Evolutionary conservation across 768 basidiomycete genomes (phyloP).

Genomic region (Basidioascus undulatus): DNA sequence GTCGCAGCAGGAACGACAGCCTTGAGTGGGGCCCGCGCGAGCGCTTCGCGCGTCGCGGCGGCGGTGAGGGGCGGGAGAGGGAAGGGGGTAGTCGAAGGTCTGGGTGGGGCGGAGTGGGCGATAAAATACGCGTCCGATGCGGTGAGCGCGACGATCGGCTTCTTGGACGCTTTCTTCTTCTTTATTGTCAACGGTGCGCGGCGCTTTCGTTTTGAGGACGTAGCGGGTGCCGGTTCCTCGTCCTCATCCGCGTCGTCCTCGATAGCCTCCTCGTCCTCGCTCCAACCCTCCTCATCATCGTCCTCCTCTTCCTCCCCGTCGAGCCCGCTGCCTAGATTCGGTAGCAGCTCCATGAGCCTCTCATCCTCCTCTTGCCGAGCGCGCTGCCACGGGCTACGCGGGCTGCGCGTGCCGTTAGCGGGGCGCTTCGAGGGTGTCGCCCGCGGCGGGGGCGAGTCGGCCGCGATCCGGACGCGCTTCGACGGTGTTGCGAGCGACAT

Average conservation of each 20-base stretch:
- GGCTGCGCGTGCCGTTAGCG: too few species aligned
- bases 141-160: slow-evolving; percentile 30
- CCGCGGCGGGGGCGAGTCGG: too few species aligned
- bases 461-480: too few species aligned
- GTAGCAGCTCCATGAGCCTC: too few species aligned
- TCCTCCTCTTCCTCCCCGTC: slow-evolving; percentile 4
- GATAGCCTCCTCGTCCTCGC: slow-evolving; percentile 2
- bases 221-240: background rate
- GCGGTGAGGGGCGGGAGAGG: slow-evolving; percentile 38
- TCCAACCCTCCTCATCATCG: slow-evolving; percentile 3
- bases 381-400: too few species aligned
- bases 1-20: slow-evolving; percentile 13
- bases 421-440: too few species aligned
- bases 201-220: slow-evolving; percentile 2
- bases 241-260: slow-evolving; percentile 5
- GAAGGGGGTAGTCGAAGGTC: slow-evolving; percentile 58
- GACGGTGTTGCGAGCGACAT: too few species aligned
- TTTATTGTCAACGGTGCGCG: slow-evolving; percentile 1
- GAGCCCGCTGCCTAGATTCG: background rate
- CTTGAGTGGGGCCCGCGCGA: too few species aligned
- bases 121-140: slow-evolving; percentile 71
- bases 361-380: too few species aligned
- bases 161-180: background rate
- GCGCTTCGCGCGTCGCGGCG: slow-evolving; percentile 1
- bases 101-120: slow-evolving; percentile 24